These are phyloP conservation scores for Lecanosticta acicola DNA, from an alignment of 2,329 filamentous ascomycete genomes.

Conservation along the genomic window DNA sequence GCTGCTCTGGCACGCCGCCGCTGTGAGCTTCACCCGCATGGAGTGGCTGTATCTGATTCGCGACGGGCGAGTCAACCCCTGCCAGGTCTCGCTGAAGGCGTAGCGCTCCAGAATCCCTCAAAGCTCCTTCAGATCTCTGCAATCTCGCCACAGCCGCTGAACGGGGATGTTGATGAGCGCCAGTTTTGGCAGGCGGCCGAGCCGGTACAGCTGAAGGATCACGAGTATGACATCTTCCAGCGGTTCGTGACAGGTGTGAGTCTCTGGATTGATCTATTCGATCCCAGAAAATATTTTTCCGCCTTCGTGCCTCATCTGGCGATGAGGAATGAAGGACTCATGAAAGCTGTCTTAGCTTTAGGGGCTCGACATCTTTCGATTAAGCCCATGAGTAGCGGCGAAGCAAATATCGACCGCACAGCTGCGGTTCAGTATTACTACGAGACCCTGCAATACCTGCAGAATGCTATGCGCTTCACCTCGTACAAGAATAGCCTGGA, in stretches of 20 bases:
- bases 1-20: slow-evolving; percentile 21
- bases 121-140: slow-evolving; percentile 22
- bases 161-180: slow-evolving; percentile 20
- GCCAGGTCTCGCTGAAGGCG: slow-evolving; percentile 15
- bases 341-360: slow-evolving; percentile 54
- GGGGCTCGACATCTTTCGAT: slow-evolving; percentile 49
- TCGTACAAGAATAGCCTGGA: slow-evolving; percentile 55
- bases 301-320: slow-evolving; percentile 38
- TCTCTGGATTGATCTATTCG: slow-evolving; percentile 41
- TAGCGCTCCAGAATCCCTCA: slow-evolving; percentile 22
- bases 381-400: slow-evolving; percentile 26
- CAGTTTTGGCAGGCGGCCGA: slow-evolving; percentile 25
- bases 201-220: slow-evolving; percentile 29
- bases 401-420: slow-evolving; percentile 28
- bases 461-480: slow-evolving; percentile 53
- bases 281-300: slow-evolving; percentile 38
- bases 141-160: slow-evolving; percentile 15
- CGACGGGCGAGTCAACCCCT: slow-evolving; percentile 8
- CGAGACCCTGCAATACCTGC: slow-evolving; percentile 57
- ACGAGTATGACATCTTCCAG: slow-evolving; percentile 37
- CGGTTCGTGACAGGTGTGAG: slow-evolving; percentile 37
- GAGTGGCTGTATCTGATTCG: not conserved
- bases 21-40: slow-evolving; percentile 19
- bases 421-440: slow-evolving; percentile 52
- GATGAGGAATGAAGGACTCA: slow-evolving; percentile 50